Conservation (phyloP, 257 asterid species). For the Solanum paucissectum region DNA sequence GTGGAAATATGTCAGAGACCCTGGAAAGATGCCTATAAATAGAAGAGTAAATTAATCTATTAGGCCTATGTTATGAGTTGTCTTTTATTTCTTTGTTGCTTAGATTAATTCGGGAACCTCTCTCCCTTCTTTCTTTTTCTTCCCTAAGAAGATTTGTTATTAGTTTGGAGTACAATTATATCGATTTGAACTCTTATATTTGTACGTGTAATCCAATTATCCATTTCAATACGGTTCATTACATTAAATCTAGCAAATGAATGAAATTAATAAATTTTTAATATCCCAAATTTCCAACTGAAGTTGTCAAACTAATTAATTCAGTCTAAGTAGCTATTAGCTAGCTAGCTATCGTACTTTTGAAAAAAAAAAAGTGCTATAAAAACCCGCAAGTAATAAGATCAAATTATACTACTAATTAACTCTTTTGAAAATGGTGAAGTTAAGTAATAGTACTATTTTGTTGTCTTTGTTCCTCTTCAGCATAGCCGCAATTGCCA, state of each 20-base stretch:
- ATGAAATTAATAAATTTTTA: too few relatives aligned
- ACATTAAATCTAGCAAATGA: not conserved
- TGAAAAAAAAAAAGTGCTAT: not conserved
- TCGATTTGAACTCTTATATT: not conserved
- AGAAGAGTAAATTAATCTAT: too few relatives aligned
- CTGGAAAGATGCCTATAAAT: not conserved
- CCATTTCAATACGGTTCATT: not conserved
- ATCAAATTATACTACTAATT: not conserved
- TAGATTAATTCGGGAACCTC: not conserved
- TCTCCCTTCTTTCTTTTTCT: not conserved
- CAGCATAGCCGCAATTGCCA: not conserved
- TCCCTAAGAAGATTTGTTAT: too few relatives aligned
- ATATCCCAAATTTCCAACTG: not conserved
- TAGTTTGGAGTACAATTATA: too few relatives aligned
- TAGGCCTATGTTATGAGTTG: not conserved
- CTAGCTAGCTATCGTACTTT: not conserved
- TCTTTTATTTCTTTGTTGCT: too few relatives aligned
- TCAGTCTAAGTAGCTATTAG: not conserved
- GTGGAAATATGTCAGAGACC: rapidly evolving
- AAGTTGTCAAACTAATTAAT: not conserved
- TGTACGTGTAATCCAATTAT: not conserved
- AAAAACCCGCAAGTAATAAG: not conserved
- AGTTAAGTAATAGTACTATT: not conserved
- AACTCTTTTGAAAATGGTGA: not conserved
- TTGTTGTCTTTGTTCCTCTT: not conserved